phyloP scores from a whole-genome alignment of 2,329 filamentous ascomycete species.

The Pseudocercospora musae region DNA sequence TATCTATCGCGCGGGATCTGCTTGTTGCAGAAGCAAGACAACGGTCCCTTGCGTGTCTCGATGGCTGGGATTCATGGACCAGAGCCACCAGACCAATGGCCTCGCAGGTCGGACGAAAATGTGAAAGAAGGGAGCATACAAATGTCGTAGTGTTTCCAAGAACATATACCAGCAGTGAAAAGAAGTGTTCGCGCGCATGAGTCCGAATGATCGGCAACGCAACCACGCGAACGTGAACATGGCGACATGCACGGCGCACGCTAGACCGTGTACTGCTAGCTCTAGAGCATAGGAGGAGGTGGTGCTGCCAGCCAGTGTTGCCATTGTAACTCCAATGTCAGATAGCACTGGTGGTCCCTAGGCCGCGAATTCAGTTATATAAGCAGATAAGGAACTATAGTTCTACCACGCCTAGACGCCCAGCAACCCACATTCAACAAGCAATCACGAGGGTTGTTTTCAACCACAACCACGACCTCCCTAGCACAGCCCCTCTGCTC shows the following conservation, averaged over 20 bases:
- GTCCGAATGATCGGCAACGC: not conserved
- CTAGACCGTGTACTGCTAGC: not conserved
- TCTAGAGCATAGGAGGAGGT: not conserved
- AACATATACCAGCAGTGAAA: not conserved
- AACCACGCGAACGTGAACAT: not conserved
- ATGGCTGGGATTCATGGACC: not conserved
- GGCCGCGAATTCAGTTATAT: not conserved
- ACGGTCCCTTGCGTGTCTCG: not conserved
- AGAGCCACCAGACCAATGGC: no score
- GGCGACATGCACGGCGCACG: not conserved
- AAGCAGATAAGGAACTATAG: constrained; percentile 10
- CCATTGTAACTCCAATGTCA: not conserved
- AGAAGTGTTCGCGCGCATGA: not conserved
- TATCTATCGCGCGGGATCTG: constrained; percentile 1
- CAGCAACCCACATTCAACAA: constrained; percentile 10
- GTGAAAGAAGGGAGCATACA: no score
- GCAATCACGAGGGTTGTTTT: constrained; percentile 15
- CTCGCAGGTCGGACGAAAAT: no score
- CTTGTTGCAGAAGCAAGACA: not conserved
- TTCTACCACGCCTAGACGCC: not conserved
- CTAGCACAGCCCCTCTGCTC: not conserved
- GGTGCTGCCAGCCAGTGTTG: not conserved
- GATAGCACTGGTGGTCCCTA: not conserved
- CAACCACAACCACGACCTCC: constrained; percentile 15
- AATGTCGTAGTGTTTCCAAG: not conserved